Base-by-base conservation (phyloP, 2,329 filamentous ascomycete genomes). In the Plenodomus biglobosus region DNA sequence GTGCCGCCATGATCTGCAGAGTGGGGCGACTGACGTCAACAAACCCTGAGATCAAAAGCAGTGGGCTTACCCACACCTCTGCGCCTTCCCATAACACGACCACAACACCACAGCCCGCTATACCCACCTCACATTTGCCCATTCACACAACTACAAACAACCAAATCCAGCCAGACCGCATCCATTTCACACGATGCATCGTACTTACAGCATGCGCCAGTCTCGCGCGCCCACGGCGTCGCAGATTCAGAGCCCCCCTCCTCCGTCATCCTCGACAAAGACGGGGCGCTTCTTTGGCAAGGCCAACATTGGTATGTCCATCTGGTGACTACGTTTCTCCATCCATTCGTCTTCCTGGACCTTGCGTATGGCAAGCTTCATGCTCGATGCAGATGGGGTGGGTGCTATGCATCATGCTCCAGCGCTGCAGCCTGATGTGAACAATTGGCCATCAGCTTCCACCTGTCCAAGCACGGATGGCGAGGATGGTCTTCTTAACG, bases 141-240 rank as follows among this genome's bases (percentile, higher is more conserved):
- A 38, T 18, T 16, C 38, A 32, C 38, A 32, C 16, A 34, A 27
- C 32, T n/a, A 18, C 42, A 15, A 22, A 20, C 32, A 40, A 16
- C 48, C 17, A 19, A 43, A 30, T n/a, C n/a, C 39, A 38, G 15
- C 27, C 43, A 36, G 38, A 49, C 27, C 27, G 27, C 13, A 32
- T 32, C 7, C 27, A 32, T 32, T 47, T 53, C 41, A 40, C 59
- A 63, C 44, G 18, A 99, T 99, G 92, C 94, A 99, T 84, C 91
- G 92, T 75, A 96, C 94, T 60, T 99, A 97, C 75, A 63, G 59
- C 50, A 64, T 64, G 94, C 92, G 94, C 86, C 88, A 95, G 77
- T 87, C 89, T 76, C 87, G 94, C 82, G 90, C 90, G 75, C 94
- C 94, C 40, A 99, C 94, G 60, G 94, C 94, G 69, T 95, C 91